Evolutionary conservation across 176 grass and related monocot genomes (phyloP).

Genomic region (Themeda triandra): DNA sequence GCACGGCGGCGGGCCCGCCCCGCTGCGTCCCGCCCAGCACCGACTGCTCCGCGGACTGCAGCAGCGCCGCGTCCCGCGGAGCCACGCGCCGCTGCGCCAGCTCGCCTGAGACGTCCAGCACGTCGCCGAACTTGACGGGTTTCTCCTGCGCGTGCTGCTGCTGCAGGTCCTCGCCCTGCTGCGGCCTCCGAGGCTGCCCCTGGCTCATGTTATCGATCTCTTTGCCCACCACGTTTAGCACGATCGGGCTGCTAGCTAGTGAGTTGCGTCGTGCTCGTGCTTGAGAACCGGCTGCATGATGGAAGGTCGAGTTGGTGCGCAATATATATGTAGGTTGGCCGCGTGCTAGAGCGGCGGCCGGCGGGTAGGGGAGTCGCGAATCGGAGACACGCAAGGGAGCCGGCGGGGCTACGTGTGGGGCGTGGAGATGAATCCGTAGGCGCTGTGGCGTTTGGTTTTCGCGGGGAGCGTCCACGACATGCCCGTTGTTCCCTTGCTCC

Average conservation of each 20-base stretch:
- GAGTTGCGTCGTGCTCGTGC: background rate
- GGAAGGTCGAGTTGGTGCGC: background rate
- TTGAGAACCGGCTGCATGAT: background rate
- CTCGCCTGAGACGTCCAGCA: constrained; percentile 48
- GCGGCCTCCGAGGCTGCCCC: constrained; percentile 40
- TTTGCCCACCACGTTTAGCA: no score
- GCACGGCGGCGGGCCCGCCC: constrained; percentile 31
- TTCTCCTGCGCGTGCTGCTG: background rate
- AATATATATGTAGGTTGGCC: background rate
- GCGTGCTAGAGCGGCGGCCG: background rate
- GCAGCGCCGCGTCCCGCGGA: constrained; percentile 48
- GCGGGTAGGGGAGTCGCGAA: background rate
- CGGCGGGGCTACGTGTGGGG: background rate
- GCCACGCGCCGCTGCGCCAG: constrained; percentile 41
- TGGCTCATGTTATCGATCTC: constrained; percentile 45
- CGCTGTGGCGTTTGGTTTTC: background rate
- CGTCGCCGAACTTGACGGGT: constrained; percentile 56
- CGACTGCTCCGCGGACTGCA: constrained; percentile 58
- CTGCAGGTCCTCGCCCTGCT: background rate
- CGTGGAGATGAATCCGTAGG: background rate
- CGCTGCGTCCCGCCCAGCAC: constrained; percentile 42
- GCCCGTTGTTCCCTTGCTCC: no score
- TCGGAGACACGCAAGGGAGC: background rate
- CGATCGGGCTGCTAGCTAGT: background rate
- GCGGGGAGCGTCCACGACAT: background rate